Percentiles rank a stretch among this genome's conserved stretches.
Conservation (phyloP, 495 filamentous ascomycete species). For the Lepidopterella palustris region DNA sequence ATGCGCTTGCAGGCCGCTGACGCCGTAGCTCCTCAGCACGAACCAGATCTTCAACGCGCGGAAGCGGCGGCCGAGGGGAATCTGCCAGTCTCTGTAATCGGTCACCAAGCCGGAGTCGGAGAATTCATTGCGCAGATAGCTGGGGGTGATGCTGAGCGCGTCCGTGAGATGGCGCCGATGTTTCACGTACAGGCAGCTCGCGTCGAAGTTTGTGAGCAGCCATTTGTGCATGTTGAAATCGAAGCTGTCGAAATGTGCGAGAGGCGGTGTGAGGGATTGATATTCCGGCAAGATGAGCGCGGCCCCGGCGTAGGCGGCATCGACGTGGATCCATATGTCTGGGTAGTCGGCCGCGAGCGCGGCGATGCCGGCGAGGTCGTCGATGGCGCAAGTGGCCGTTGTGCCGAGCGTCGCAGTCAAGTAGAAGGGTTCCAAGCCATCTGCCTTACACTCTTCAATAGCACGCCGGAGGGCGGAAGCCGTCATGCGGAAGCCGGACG, state of each 20-base stretch:
- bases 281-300: conserved; percentile 76
- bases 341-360: conserved; percentile 56
- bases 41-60: conserved; percentile 94
- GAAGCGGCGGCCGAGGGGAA: conserved; percentile 91
- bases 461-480: conserved; percentile 51
- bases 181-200: conserved; percentile 70
- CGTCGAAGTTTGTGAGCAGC: conserved; percentile 93
- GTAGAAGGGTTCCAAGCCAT: conserved; percentile 77
- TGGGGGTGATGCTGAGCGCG: conserved; percentile 73
- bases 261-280: conserved; percentile 57
- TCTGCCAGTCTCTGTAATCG: conserved; percentile 98
- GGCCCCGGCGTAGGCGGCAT: conserved; percentile 89
- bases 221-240: conserved; percentile 98
- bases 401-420: conserved; percentile 81
- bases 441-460: conserved; percentile 54
- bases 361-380: conserved; percentile 69
- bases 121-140: conserved; percentile 75
- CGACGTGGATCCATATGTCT: conserved; percentile 88
- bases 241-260: conserved; percentile 74
- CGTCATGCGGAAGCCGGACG: conserved; percentile 66
- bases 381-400: conserved; percentile 80
- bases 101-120: conserved; percentile 80
- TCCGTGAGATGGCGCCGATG: conserved; percentile 67
- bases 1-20: conserved; percentile 68
- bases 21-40: conserved; percentile 80